Conservation (phyloP, 1,139 yeast species). For the Scheffersomyces segobiensis region DNA sequence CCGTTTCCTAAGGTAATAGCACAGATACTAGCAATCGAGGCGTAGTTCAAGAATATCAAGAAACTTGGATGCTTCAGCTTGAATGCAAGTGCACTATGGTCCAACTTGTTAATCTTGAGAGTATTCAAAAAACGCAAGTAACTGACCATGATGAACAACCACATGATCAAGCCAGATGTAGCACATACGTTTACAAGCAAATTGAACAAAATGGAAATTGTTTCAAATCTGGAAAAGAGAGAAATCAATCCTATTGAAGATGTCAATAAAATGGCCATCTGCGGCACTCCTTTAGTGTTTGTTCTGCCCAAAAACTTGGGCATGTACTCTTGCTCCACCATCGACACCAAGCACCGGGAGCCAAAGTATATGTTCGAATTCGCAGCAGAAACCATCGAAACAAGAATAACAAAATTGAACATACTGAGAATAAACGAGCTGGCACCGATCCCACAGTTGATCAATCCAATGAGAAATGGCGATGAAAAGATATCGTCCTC, state of each 20-base stretch:
- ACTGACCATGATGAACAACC: slow-evolving; percentile 18
- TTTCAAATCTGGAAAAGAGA: slow-evolving; percentile 13
- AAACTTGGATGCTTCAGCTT: background rate
- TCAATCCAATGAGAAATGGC: slow-evolving; percentile 19
- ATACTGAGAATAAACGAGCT: slow-evolving; percentile 8
- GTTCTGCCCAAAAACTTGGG: slow-evolving; percentile 7
- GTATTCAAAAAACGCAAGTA: slow-evolving; percentile 13
- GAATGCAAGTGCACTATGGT: background rate
- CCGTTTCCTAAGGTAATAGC: slow-evolving; percentile 15
- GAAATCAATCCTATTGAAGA: slow-evolving; percentile 19
- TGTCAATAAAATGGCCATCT: slow-evolving; percentile 18
- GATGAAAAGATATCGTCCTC: slow-evolving; percentile 13
- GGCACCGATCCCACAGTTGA: slow-evolving; percentile 6
- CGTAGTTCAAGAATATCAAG: slow-evolving; percentile 3
- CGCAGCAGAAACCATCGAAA: slow-evolving; percentile 27
- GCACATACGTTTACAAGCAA: slow-evolving; percentile 21
- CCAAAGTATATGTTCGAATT: slow-evolving; percentile 30
- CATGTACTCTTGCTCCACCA: slow-evolving; percentile 12
- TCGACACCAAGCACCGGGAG: slow-evolving; percentile 22
- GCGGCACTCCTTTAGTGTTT: slow-evolving; percentile 17
- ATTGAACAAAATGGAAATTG: slow-evolving; percentile 15
- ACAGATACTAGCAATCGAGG: slow-evolving; percentile 11
- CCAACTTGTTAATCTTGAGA: slow-evolving; percentile 2
- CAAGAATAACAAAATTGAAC: slow-evolving; percentile 22
- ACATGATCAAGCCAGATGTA: slow-evolving; percentile 26